Conservation (phyloP, 2,329 filamentous ascomycete species). For the Xylaria hypoxylon region DNA sequence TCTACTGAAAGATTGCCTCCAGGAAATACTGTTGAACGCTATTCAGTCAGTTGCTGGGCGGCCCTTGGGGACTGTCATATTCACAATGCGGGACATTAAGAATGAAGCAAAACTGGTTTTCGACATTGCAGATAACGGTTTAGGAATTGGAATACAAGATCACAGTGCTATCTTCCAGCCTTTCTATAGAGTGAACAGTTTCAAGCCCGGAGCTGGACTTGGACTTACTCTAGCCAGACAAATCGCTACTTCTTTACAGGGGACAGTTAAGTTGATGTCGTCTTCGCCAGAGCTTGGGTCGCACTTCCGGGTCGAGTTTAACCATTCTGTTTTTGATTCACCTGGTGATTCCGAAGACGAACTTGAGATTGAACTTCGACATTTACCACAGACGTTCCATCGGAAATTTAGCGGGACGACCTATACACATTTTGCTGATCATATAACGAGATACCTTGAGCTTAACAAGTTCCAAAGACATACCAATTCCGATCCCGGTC, state of each 20-base stretch:
- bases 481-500: slow-evolving; percentile 2
- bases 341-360: neutral
- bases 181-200: slow-evolving; percentile 23
- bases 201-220: slow-evolving; percentile 29
- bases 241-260: slow-evolving; percentile 20
- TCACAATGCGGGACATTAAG: slow-evolving; percentile 22
- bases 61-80: slow-evolving; percentile 17
- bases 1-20: slow-evolving; percentile 28
- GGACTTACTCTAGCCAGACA: slow-evolving; percentile 29
- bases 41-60: slow-evolving; percentile 23
- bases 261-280: slow-evolving; percentile 21
- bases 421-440: slow-evolving; percentile 19
- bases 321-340: slow-evolving; percentile 7
- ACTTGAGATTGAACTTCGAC: neutral
- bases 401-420: neutral
- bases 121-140: slow-evolving; percentile 28
- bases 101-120: slow-evolving; percentile 20
- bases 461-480: slow-evolving; percentile 12
- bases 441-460: slow-evolving; percentile 20
- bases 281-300: slow-evolving; percentile 19
- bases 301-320: slow-evolving; percentile 25
- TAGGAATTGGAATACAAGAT: slow-evolving; percentile 11
- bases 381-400: slow-evolving; percentile 13
- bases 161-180: slow-evolving; percentile 29
- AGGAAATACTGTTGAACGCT: slow-evolving; percentile 28